Evolutionary conservation across 2,329 filamentous ascomycete species (phyloP).

Genomic region (Xylariaceae sp.): DNA sequence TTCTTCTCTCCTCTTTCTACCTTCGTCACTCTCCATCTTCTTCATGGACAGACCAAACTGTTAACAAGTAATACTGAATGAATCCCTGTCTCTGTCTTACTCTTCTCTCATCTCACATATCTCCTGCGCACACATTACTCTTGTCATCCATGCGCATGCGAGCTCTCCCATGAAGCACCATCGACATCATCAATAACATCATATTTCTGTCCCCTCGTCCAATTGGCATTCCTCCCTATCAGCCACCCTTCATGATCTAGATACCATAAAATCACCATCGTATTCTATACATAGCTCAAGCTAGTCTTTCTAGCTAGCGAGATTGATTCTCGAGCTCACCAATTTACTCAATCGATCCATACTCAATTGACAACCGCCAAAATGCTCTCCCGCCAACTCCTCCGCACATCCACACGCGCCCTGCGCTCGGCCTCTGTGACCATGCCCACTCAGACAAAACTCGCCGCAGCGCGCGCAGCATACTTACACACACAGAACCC

Average conservation of each 20-base stretch:
- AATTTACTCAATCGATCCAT: neutral
- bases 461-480: slow-evolving; percentile 13
- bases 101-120: no score
- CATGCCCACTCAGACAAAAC: slow-evolving; percentile 15
- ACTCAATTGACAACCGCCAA: slow-evolving; percentile 8
- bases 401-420: slow-evolving; percentile 23
- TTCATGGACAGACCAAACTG: neutral
- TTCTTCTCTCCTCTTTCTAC: neutral
- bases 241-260: neutral
- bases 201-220: neutral
- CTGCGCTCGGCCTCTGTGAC: slow-evolving; percentile 20
- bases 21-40: neutral
- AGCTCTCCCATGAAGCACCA: neutral
- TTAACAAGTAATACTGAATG: no score
- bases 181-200: neutral
- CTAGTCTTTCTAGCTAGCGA: no score
- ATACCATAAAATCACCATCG: neutral
- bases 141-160: neutral
- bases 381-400: slow-evolving; percentile 22
- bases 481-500: slow-evolving; percentile 27
- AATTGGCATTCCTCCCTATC: no score
- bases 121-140: neutral
- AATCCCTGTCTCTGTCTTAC: no score
- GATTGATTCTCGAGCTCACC: neutral
- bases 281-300: neutral